Base-by-base conservation (phyloP, 2,329 filamentous ascomycete genomes). In the Colletotrichum sp. region DNA sequence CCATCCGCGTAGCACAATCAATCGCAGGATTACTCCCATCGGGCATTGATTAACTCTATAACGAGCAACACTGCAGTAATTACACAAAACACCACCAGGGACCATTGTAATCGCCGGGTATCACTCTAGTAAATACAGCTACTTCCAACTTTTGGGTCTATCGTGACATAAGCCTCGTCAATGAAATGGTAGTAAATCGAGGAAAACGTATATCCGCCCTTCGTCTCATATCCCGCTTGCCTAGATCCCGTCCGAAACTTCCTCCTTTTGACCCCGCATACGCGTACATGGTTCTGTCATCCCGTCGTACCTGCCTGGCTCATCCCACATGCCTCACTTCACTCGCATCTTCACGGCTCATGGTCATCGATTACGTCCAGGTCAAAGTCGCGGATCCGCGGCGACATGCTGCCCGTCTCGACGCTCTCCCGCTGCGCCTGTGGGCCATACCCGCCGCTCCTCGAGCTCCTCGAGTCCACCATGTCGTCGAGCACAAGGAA, bases 361-460 rank as follows among this genome's bases (percentile, higher is more conserved):
- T 79, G 76, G 70, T 80, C 79, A 55, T 82, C 80, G 73, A 81
- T 79, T 54, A 82, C 79, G 72, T 81, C 79, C 77, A 83, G 73
- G 74, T 84, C 83, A 80, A 84, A 84, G 74, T 84, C 83, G 69
- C 79, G 77, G 54, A 84, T 83, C 58, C 81, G 74, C 59, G 81
- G 81, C 55, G 77, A 76, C 76, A 79, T 71, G 34, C 75, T 76
- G 16, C 76, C 78, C 21, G 69, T 63, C 18, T 79, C 79, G 36
- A 77, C 77, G 16, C 66, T 66, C 55, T 78, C 72, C 63, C 74
- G 33, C 43, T 51, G 43, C 75, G 72, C 59, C 77, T 43, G 69
- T 51, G 69, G 55, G 6, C 43, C 15, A 18, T 58, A 47, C 24
- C 69, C 69, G 31, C 63, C 69, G 16, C 63, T 38, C 29, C 69